A percentile compares a stretch with the other conserved stretches of the same genome.
These are phyloP conservation scores for Saturnispora halmiae DNA, from an alignment of 805 yeast species.

Conservation along the genomic window DNA sequence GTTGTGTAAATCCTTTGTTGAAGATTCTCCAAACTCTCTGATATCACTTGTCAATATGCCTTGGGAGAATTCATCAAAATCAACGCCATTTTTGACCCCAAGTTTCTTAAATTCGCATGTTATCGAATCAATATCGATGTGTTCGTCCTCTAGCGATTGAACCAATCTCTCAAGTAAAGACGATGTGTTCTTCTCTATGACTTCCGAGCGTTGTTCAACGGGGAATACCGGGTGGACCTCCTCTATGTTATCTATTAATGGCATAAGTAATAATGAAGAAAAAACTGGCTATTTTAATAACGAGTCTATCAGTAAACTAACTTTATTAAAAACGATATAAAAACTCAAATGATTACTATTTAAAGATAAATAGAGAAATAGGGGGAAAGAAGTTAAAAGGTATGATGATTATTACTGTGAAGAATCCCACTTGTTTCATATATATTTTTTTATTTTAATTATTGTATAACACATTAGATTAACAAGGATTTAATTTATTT, in stretches of 20 bases:
- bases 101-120: conserved; percentile 4
- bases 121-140: conserved; percentile 18
- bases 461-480: neutral
- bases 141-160: conserved; percentile 25
- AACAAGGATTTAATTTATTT: conserved; percentile 17
- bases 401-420: too few relatives aligned
- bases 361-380: too few relatives aligned
- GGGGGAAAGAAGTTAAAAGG: too few relatives aligned
- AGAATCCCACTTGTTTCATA: neutral
- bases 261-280: neutral
- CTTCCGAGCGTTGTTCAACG: neutral
- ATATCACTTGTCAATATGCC: neutral
- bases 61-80: neutral
- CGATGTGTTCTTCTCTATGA: conserved; percentile 11
- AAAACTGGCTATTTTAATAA: neutral
- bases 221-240: conserved; percentile 3
- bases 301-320: neutral
- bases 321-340: conserved; percentile 9
- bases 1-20: too few relatives aligned
- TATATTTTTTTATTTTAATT: neutral
- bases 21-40: neutral
- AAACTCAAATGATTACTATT: neutral
- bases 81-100: conserved; percentile 2
- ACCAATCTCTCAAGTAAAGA: conserved; percentile 23
- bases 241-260: neutral